phyloP scores from a whole-genome alignment of 176 grass and related monocot species.

The Neostapfia colusana region DNA sequence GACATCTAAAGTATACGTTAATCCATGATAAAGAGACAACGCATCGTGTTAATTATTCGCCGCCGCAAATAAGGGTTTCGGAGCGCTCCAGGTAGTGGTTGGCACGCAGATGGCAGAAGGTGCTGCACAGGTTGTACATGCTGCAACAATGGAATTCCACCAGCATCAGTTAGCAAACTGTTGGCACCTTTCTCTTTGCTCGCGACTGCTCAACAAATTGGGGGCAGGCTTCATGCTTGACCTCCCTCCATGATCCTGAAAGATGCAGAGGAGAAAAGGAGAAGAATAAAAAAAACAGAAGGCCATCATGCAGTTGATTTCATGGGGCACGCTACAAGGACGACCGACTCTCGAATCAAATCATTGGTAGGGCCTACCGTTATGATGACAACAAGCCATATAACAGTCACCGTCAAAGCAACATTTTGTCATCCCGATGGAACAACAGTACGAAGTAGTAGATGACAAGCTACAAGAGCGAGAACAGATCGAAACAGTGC shows the following conservation, averaged over 20 bases:
- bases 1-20: conserved; percentile 25
- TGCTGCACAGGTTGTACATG: conserved; percentile 15
- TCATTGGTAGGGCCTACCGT: conserved; percentile 59
- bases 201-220: not conserved
- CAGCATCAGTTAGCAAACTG: conserved; percentile 4
- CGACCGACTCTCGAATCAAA: conserved; percentile 49
- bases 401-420: conserved; percentile 34
- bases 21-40: conserved; percentile 41
- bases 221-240: not conserved
- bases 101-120: not conserved
- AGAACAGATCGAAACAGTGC: not conserved
- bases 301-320: conserved; percentile 13
- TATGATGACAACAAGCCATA: conserved; percentile 41
- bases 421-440: conserved; percentile 19
- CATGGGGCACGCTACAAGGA: conserved; percentile 33
- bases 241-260: conserved; percentile 21
- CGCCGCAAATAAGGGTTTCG: conserved; percentile 15
- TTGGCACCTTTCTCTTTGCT: not conserved
- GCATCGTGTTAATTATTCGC: not conserved
- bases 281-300: not conserved
- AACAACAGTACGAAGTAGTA: not conserved
- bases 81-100: conserved; percentile 2
- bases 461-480: not conserved
- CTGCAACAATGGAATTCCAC: conserved; percentile 28
- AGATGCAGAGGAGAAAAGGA: not conserved